Conservation (phyloP, 495 filamentous ascomycete species). For the Cercophora scortea region DNA sequence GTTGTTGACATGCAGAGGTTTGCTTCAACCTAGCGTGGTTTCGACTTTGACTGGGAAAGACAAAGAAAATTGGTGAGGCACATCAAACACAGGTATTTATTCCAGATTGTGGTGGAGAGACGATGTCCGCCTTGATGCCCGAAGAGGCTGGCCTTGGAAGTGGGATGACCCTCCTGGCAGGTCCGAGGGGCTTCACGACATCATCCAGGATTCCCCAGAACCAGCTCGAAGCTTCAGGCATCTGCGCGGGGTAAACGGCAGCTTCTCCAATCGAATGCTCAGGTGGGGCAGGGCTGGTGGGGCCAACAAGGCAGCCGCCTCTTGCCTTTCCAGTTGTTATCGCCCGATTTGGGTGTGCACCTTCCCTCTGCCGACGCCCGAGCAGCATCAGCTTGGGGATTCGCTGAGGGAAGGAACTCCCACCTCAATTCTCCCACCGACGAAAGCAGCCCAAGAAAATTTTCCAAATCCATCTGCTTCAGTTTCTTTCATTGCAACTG, state of each 20-base stretch:
- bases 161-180: constrained; percentile 8
- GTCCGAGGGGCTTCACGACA: constrained; percentile 9
- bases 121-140: constrained; percentile 7
- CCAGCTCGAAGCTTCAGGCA: constrained; percentile 13
- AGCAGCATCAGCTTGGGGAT: too few species aligned
- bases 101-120: neutral
- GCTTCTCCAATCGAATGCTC: neutral
- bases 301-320: too few species aligned
- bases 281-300: neutral
- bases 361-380: too few species aligned
- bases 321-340: too few species aligned
- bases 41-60: neutral
- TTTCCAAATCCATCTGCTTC: too few species aligned
- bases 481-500: too few species aligned
- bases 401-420: too few species aligned
- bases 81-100: constrained; percentile 11
- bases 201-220: constrained; percentile 14
- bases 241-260: constrained; percentile 8
- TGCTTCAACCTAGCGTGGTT: neutral
- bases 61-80: neutral
- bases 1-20: neutral
- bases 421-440: too few species aligned
- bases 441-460: too few species aligned
- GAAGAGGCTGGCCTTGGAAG: constrained; percentile 7
- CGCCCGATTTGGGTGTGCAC: too few species aligned